Evolutionary conservation across 179 eudicot species (phyloP).

Genomic region (Patellifolia procumbens): DNA sequence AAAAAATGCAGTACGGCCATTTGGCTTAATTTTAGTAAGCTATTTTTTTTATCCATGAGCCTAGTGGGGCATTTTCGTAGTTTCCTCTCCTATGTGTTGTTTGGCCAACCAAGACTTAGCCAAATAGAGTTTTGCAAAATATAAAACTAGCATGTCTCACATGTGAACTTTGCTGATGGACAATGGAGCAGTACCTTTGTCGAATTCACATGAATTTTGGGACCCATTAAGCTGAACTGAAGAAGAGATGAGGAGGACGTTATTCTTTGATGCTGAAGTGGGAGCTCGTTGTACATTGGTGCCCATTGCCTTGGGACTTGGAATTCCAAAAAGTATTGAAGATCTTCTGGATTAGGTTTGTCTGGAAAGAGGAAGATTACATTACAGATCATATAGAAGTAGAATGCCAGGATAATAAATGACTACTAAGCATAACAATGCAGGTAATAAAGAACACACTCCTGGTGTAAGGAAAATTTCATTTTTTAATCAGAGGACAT

Average conservation of each 20-base stretch:
- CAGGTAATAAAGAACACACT: background rate
- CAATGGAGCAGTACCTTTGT: constrained; percentile 57
- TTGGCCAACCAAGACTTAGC: background rate
- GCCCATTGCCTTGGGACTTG: constrained; percentile 99
- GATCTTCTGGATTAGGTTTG: constrained; percentile 77
- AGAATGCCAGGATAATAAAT: background rate
- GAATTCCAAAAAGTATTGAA: constrained; percentile 88
- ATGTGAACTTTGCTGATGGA: background rate
- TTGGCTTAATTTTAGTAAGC: too few species aligned
- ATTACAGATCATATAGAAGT: constrained; percentile 5
- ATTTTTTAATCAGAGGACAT: background rate
- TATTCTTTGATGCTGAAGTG: constrained; percentile 83
- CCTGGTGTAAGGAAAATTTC: background rate
- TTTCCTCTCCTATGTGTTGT: too few species aligned
- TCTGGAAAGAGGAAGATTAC: constrained; percentile 42
- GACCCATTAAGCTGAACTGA: constrained; percentile 76
- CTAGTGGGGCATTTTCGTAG: too few species aligned
- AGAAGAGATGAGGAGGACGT: constrained; percentile 56
- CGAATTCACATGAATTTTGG: constrained; percentile 73
- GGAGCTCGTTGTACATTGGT: constrained; percentile 90
- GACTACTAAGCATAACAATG: background rate
- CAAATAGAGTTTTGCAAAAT: background rate
- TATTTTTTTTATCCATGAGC: too few species aligned
- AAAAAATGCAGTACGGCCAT: too few species aligned
- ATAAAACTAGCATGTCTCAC: too few species aligned